Evolutionary conservation across 805 yeast genomes (phyloP), one percentile per base, ranked within the genome.

Genomic region (Candida coquimbonensis): DNA sequence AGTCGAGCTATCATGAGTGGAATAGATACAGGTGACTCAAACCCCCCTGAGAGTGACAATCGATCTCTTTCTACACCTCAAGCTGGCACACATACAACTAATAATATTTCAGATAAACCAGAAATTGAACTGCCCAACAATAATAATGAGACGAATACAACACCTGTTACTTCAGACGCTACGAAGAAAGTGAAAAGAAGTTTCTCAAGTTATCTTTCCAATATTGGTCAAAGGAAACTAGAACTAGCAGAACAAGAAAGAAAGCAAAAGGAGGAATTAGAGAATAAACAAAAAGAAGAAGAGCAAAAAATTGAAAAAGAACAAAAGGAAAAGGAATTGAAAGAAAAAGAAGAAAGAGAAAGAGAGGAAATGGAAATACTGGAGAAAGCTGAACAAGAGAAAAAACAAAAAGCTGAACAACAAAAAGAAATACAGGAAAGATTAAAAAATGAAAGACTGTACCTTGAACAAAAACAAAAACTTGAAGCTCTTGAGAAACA

Each of bases 181-280:
- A 2, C 33, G 4, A 40, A 45, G 32, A 45, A 38, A 21, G 39
- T 41, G 11, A 43, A 43, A 40, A 33, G 44, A 38, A 37, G 41
- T 12, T 45, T 45, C 12, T 40, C 48, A 13, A 40, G 42, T 24
- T 45, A 45, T 13, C 27, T 45, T 31, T 45, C 48, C 6, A 45
- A 41, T 34, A 41, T 45, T 6, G 38, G 27, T 12, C 38, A 9
- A 19, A 36, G 33, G 27, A 32, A 11, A 43, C 43, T 5, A 11
- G 50, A 16, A 24, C 42, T 25, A 36, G 47, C 43, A 49, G 44
- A 37, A 9, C 35, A 33, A 21, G 47, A 39, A 16, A 40, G n/a
- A 29, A 38, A 36, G 39, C 40, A 34, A 38, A 48, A 33, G 39
- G 35, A 38, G 13, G 38, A 38, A 17, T 26, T 24, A 11, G 40